phyloP scores from a whole-genome alignment of 768 basidiomycete genomes.

The Auriculariales sp. region DNA sequence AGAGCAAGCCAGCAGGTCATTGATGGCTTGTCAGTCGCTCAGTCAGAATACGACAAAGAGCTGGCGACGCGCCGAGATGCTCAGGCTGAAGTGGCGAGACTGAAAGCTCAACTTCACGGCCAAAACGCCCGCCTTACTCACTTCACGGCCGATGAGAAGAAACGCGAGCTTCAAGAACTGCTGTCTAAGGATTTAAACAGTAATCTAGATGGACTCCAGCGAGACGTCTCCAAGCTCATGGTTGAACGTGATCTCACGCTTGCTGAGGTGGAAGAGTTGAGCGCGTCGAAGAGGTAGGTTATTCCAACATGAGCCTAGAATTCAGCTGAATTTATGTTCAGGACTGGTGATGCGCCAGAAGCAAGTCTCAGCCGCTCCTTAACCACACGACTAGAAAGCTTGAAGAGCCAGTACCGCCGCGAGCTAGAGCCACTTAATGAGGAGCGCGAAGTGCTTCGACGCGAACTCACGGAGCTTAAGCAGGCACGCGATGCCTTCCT shows the following conservation, averaged over 20 bases:
- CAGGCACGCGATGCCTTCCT: constrained; percentile 74
- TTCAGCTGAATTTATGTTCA: not conserved
- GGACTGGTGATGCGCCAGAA: constrained; percentile 9
- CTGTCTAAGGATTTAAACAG: constrained; percentile 64
- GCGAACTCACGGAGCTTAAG: constrained; percentile 79
- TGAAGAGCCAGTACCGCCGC: constrained; percentile 76
- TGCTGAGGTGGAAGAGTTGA: constrained; percentile 87
- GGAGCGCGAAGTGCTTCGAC: constrained; percentile 60
- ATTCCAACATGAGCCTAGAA: not conserved
- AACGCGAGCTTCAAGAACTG: constrained; percentile 67
- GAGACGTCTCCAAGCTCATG: constrained; percentile 72
- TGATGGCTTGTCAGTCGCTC: constrained; percentile 82
- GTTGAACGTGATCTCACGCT: constrained; percentile 84
- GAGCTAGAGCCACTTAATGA: constrained; percentile 76
- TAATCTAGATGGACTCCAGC: constrained; percentile 65
- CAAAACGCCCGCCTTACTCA: constrained; percentile 79
- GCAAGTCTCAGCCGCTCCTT: constrained; percentile 43
- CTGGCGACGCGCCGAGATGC: constrained; percentile 77
- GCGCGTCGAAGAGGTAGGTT: constrained; percentile 54
- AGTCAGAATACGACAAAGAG: constrained; percentile 89
- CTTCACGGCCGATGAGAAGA: constrained; percentile 64
- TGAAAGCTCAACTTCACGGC: constrained; percentile 74
- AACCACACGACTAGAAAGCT: constrained; percentile 69
- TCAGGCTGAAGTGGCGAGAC: constrained; percentile 78
- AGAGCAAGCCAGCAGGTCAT: constrained; percentile 84